Percentiles rank a stretch among this genome's conserved stretches.
Conservation (phyloP, 2,329 filamentous ascomycete species). For the Aspergillus tamarii region DNA sequence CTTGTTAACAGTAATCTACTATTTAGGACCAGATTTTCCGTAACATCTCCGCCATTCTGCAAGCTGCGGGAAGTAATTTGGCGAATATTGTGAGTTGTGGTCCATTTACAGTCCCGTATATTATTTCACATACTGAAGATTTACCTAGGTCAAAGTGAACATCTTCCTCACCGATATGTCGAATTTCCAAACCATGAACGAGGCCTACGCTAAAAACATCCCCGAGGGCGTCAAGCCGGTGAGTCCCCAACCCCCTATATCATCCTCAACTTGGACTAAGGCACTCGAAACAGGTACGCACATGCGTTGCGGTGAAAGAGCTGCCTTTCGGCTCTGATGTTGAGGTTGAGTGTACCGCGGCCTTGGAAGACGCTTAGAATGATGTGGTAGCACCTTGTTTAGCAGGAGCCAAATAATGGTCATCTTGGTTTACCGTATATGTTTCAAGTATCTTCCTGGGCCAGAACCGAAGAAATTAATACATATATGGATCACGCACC, state of each 20-base stretch:
- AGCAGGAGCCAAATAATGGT: too few relatives aligned
- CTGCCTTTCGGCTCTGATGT: conserved; percentile 13
- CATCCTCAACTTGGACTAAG: too few relatives aligned
- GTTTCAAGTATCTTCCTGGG: too few relatives aligned
- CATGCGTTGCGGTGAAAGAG: conserved; percentile 14
- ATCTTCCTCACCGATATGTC: conserved; percentile 24
- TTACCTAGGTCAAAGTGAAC: conserved; percentile 16
- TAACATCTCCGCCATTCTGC: conserved; percentile 20
- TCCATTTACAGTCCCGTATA: too few relatives aligned
- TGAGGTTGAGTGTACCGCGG: conserved; percentile 5
- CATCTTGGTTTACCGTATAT: too few relatives aligned
- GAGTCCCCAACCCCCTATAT: too few relatives aligned
- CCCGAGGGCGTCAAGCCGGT: neutral
- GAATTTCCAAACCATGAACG: conserved; percentile 21
- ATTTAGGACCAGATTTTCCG: neutral
- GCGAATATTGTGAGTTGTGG: conserved; percentile 11
- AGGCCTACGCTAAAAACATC: conserved; percentile 12
- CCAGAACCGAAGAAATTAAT: too few relatives aligned
- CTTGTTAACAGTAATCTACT: too few relatives aligned
- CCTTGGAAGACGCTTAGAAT: too few relatives aligned
- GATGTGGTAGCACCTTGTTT: too few relatives aligned
- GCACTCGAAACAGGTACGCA: neutral
- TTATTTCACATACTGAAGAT: too few relatives aligned
- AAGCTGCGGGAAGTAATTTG: conserved; percentile 17
- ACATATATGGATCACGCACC: too few relatives aligned